phyloP scores from a whole-genome alignment of 1,139 yeast genomes.

The Kodamaea ohmeri region DNA sequence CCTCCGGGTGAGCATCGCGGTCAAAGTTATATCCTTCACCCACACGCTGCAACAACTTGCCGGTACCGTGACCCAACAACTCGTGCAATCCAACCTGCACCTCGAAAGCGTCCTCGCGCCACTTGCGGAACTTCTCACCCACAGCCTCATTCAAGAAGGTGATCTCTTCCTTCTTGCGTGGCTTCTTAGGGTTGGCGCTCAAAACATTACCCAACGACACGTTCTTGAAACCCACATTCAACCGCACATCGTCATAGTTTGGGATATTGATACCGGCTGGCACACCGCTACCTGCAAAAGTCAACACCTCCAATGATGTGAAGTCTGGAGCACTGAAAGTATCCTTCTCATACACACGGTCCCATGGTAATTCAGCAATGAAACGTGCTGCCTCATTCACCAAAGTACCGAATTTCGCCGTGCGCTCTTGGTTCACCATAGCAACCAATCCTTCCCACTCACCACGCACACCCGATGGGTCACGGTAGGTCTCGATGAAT shows the following conservation, averaged over 20 bases:
- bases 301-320: constrained; percentile 82
- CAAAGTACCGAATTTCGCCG: constrained; percentile 70
- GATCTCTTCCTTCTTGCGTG: constrained; percentile 63
- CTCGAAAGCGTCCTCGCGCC: constrained; percentile 81
- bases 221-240: constrained; percentile 81
- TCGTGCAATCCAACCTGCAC: constrained; percentile 94
- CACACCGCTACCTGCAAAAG: constrained; percentile 85
- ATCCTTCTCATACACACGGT: constrained; percentile 70
- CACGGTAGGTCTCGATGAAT: constrained; percentile 88
- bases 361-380: constrained; percentile 76
- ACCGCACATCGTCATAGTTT: constrained; percentile 83
- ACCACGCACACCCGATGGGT: constrained; percentile 88
- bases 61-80: constrained; percentile 89
- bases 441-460: constrained; percentile 94
- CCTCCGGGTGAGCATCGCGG: constrained; percentile 58
- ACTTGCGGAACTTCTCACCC: constrained; percentile 59
- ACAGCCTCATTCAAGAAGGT: constrained; percentile 59
- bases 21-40: constrained; percentile 74
- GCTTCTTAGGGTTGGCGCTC: constrained; percentile 61
- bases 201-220: constrained; percentile 85
- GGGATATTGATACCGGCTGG: constrained; percentile 95
- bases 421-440: constrained; percentile 85
- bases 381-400: constrained; percentile 66
- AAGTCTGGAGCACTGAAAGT: constrained; percentile 89
- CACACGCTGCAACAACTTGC: constrained; percentile 69